Evolutionary conservation across 768 basidiomycete species (phyloP).

Genomic region (Cystobasidium onofrii): DNA sequence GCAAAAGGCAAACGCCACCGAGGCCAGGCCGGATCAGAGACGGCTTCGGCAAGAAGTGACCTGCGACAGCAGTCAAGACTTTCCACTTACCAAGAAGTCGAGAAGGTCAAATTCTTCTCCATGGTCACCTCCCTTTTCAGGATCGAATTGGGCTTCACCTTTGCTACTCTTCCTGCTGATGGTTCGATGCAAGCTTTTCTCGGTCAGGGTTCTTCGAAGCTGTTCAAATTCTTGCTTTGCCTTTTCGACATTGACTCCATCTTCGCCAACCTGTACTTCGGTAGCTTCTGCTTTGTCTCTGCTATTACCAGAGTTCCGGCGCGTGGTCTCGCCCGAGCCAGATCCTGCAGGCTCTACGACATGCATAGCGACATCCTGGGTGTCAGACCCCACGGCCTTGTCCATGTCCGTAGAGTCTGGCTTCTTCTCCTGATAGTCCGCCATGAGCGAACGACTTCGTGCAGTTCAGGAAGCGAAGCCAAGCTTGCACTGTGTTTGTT

Average conservation of each 20-base stretch:
- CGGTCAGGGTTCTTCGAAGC: neutral
- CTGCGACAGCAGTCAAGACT: neutral
- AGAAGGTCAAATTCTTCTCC: constrained; percentile 47
- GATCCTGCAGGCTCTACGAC: neutral
- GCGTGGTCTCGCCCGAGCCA: constrained; percentile 11
- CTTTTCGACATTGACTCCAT: constrained; percentile 32
- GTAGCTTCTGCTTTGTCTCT: neutral
- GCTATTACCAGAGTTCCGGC: neutral
- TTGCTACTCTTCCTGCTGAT: neutral
- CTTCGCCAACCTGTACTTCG: neutral
- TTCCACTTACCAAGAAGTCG: constrained; percentile 35
- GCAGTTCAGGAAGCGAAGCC: neutral
- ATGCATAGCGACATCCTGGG: neutral
- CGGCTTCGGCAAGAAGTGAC: neutral
- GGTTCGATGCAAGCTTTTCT: neutral
- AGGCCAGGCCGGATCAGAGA: constrained; percentile 1
- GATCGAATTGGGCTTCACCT: constrained; percentile 37
- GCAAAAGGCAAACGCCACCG: neutral
- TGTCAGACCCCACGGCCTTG: neutral
- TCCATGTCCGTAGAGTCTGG: neutral
- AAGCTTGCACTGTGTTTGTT: neutral
- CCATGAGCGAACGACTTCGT: neutral
- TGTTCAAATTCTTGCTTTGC: constrained; percentile 38
- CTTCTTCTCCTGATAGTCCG: neutral
- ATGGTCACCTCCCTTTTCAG: constrained; percentile 43